Conservation (phyloP, 805 yeast genomes). For the Nakazawaea wyomingensis region DNA sequence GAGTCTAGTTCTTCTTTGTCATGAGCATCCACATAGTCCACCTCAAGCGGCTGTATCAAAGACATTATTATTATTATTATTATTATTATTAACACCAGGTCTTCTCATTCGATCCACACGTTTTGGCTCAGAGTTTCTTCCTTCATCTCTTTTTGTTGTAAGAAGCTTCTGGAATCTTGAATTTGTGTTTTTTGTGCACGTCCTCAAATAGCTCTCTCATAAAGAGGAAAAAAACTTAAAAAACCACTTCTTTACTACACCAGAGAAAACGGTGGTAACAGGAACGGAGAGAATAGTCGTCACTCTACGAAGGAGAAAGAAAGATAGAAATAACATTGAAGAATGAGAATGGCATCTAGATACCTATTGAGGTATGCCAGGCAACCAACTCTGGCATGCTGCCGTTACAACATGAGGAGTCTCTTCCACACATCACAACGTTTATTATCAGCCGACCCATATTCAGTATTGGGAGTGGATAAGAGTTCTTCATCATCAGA, state of each 20-base stretch:
- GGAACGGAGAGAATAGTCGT: too few relatives aligned
- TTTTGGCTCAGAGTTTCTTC: too few relatives aligned
- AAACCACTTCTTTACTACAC: too few relatives aligned
- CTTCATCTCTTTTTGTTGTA: not conserved
- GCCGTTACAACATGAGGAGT: constrained; percentile 18
- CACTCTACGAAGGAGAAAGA: too few relatives aligned
- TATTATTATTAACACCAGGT: too few relatives aligned
- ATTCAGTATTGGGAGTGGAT: constrained; percentile 73
- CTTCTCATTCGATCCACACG: too few relatives aligned
- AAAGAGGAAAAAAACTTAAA: not conserved
- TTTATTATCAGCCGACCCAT: constrained; percentile 60
- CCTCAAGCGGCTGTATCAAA: constrained; percentile 26
- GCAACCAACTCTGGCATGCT: not conserved
- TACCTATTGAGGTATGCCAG: not conserved
- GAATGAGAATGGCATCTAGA: constrained; percentile 1
- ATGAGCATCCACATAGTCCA: constrained; percentile 31
- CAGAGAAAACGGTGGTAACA: too few relatives aligned
- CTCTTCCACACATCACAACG: constrained; percentile 39
- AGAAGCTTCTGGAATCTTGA: constrained; percentile 3
- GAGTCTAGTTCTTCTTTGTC: constrained; percentile 16
- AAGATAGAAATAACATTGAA: too few relatives aligned
- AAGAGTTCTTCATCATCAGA: constrained; percentile 69
- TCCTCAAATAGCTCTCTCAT: not conserved
- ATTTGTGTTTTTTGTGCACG: not conserved
- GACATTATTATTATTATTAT: constrained; percentile 16